Conservation (phyloP, 1,284 basidiomycete genomes). For the Phellopilus nigrolimitatus region DNA sequence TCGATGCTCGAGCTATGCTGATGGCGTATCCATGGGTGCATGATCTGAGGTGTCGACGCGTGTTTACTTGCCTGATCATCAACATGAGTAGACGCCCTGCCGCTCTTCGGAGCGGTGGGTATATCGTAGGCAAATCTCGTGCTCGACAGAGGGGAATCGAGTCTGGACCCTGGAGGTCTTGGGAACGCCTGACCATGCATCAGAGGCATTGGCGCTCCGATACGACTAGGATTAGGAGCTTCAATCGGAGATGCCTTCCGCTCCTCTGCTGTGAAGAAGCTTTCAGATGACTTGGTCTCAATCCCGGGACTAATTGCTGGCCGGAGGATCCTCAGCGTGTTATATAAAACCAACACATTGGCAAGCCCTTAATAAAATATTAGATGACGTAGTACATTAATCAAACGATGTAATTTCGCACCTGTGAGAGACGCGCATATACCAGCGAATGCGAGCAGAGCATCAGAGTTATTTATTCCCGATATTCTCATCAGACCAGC, state of each 20-base stretch:
- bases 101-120: slow-evolving; percentile 7
- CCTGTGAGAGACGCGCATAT: slow-evolving; percentile 12
- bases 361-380: slow-evolving; percentile 43
- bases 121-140: neutral
- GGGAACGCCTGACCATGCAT: slow-evolving; percentile 16
- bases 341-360: slow-evolving; percentile 60
- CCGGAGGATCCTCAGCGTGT: slow-evolving; percentile 61
- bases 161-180: slow-evolving; percentile 9
- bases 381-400: neutral
- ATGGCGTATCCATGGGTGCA: slow-evolving; percentile 13
- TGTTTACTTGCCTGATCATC: slow-evolving; percentile 8
- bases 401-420: slow-evolving; percentile 17
- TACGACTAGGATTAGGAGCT: slow-evolving; percentile 14
- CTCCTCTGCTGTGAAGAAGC: slow-evolving; percentile 19
- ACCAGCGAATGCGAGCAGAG: slow-evolving; percentile 25
- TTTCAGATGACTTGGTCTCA: slow-evolving; percentile 12
- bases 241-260: slow-evolving; percentile 16
- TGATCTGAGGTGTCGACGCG: slow-evolving; percentile 13
- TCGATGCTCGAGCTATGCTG: slow-evolving; percentile 15
- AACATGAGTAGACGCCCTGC: neutral
- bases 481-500: slow-evolving; percentile 15
- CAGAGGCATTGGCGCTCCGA: neutral
- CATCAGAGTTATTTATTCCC: slow-evolving; percentile 11
- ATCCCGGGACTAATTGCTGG: slow-evolving; percentile 36
- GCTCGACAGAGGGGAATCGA: slow-evolving; percentile 10